A percentile compares a stretch with the other conserved stretches of the same genome.
phyloP scores from a whole-genome alignment of 768 basidiomycete genomes.

The Kwoniella dejecticola region DNA sequence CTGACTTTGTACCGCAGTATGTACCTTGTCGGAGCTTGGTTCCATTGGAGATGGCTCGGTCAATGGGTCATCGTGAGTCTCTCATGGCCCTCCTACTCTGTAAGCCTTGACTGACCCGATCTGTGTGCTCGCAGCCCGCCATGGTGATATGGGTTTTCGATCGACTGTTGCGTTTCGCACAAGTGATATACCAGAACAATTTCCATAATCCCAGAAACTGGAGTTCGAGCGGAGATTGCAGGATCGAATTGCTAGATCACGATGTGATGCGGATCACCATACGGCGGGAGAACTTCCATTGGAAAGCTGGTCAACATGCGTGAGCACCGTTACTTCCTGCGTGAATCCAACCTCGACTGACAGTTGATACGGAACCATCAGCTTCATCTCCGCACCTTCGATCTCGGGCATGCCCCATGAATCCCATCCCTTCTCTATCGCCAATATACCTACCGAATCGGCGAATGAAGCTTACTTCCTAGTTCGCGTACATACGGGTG shows the following conservation, averaged over 20 bases:
- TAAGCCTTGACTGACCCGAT: conserved; percentile 6
- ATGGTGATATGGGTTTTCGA: conserved; percentile 52
- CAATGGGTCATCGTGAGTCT: conserved; percentile 41
- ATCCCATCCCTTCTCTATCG: conserved; percentile 52
- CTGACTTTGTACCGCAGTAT: conserved; percentile 19
- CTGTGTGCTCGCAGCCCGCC: conserved; percentile 37
- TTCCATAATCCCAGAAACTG: conserved; percentile 24
- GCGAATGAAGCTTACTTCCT: conserved; percentile 35
- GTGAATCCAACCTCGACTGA: background rate
- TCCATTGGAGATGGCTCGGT: conserved; percentile 39
- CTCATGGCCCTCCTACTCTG: background rate
- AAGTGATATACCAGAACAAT: conserved; percentile 46
- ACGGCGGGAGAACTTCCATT: conserved; percentile 21
- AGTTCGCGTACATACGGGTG: conserved; percentile 36
- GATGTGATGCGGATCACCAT: conserved; percentile 38
- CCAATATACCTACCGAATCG: conserved; percentile 36
- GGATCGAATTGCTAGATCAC: conserved; percentile 32
- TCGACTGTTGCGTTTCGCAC: conserved; percentile 40
- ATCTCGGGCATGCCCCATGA: conserved; percentile 49
- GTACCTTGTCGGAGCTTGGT: conserved; percentile 39
- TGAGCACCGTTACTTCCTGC: conserved; percentile 11
- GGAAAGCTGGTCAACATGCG: conserved; percentile 41
- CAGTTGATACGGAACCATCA: conserved; percentile 3
- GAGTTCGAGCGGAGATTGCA: conserved; percentile 17
- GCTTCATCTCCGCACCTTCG: conserved; percentile 51